Conservation (phyloP, 129 eudicot genomes). For the Tagetes patula region DNA sequence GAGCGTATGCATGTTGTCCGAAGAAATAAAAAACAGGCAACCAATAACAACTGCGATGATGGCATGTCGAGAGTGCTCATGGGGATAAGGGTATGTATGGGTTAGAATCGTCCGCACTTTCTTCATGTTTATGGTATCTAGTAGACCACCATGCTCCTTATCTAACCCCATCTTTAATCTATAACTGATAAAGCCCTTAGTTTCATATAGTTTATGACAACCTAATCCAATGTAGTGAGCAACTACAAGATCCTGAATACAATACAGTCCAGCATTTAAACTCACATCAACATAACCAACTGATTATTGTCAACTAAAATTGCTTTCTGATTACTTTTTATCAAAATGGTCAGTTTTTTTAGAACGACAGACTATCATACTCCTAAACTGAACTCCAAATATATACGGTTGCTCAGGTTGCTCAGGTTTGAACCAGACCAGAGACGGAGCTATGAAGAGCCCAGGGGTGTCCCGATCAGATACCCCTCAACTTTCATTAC, state of each 20-base stretch:
- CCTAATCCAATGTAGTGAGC: conserved; percentile 26
- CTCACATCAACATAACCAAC: neutral
- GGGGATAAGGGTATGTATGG: conserved; percentile 92
- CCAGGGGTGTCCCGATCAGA: too few relatives aligned
- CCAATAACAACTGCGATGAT: conserved; percentile 90
- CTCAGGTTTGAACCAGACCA: too few relatives aligned
- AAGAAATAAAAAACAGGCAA: conserved; percentile 92
- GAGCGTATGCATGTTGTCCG: conserved; percentile 95
- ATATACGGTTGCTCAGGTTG: too few relatives aligned
- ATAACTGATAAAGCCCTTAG: conserved; percentile 1
- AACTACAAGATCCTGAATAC: conserved; percentile 34
- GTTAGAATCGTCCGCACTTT: conserved; percentile 77
- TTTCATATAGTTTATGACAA: conserved; percentile 17
- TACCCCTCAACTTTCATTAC: too few relatives aligned
- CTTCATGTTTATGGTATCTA: conserved; percentile 77
- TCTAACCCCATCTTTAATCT: conserved; percentile 52
- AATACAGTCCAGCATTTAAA: neutral
- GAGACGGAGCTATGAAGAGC: too few relatives aligned
- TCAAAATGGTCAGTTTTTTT: too few relatives aligned
- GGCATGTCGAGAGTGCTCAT: conserved; percentile 93
- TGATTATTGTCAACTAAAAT: neutral
- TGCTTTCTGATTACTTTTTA: too few relatives aligned
- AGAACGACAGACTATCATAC: too few relatives aligned
- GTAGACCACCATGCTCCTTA: conserved; percentile 57
- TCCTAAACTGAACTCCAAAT: too few relatives aligned